Evolutionary conservation across 164 flowering plant species (phyloP).

Genomic region (Nymphaea colorata): DNA sequence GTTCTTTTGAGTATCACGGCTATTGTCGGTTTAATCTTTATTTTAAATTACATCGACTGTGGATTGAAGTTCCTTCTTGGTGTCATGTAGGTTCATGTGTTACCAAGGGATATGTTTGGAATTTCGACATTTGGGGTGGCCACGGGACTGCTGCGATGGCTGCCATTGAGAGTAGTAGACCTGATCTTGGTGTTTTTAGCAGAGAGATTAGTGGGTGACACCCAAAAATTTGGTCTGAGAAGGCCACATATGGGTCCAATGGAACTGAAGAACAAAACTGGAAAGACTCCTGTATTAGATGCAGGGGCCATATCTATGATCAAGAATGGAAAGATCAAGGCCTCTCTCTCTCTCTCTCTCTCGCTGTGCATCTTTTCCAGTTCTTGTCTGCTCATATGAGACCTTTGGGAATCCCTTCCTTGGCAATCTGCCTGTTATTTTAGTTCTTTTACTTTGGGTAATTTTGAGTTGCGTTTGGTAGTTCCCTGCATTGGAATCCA

Average conservation of each 20-base stretch:
- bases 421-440: too few relatives aligned
- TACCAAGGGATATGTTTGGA: constrained; percentile 61
- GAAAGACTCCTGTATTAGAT: constrained; percentile 75
- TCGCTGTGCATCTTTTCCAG: neutral
- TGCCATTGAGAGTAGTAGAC: constrained; percentile 61
- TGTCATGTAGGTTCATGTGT: constrained; percentile 51
- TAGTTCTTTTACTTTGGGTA: too few relatives aligned
- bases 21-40: too few relatives aligned
- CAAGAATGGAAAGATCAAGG: constrained; percentile 38
- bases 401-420: too few relatives aligned
- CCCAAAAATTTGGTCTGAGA: constrained; percentile 46
- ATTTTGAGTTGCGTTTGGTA: neutral
- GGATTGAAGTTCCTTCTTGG: neutral
- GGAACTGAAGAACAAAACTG: constrained; percentile 44
- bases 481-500: neutral
- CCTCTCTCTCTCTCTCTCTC: neutral
- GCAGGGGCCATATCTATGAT: constrained; percentile 50
- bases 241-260: constrained; percentile 58
- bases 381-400: too few relatives aligned
- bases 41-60: too few relatives aligned
- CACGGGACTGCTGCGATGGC: constrained; percentile 42
- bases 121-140: constrained; percentile 59
- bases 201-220: constrained; percentile 38
- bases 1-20: too few relatives aligned
- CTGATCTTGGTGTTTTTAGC: constrained; percentile 40